Conservation (phyloP, 2,329 filamentous ascomycete species). For the Cucurbitaria berberidis region DNA sequence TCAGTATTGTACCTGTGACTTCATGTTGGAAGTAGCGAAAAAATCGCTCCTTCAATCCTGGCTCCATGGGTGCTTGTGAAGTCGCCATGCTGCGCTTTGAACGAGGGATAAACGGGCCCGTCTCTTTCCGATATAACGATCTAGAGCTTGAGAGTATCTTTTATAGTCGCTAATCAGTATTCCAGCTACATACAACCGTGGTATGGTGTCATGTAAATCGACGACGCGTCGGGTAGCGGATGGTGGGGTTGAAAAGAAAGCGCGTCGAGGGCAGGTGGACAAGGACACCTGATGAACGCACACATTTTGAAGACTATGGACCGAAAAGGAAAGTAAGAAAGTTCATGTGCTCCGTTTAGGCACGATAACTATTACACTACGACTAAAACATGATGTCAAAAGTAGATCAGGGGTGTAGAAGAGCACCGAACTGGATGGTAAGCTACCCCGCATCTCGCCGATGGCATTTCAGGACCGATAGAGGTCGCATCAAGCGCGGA, state of each 20-base stretch:
- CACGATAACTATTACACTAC: not conserved
- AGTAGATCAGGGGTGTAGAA: not conserved
- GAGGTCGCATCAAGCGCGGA: not conserved
- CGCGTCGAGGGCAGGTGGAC: not conserved
- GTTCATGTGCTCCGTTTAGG: conserved; percentile 1
- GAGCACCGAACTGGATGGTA: conserved; percentile 8
- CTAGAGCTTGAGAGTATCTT: not conserved
- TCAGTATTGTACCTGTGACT: conserved; percentile 64
- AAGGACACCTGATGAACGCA: not conserved
- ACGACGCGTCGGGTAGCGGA: not conserved
- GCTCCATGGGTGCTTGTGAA: conserved; percentile 22
- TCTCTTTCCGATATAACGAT: not conserved
- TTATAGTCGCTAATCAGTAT: not conserved
- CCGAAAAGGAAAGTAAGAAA: not conserved
- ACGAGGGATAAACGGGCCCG: not conserved
- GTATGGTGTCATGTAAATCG: not conserved
- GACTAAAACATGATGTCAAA: not conserved
- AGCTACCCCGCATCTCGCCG: conserved; percentile 22
- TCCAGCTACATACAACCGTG: not conserved
- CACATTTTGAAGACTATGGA: not conserved
- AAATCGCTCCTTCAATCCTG: conserved; percentile 74
- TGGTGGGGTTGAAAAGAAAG: conserved; percentile 3
- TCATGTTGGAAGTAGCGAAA: conserved; percentile 82
- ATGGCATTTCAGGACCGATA: not conserved
- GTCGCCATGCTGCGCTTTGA: conserved; percentile 13